These are phyloP conservation scores for Chaetomiaceae sp. DNA, from an alignment of 2,329 filamentous ascomycete genomes.

Conservation along the genomic window DNA sequence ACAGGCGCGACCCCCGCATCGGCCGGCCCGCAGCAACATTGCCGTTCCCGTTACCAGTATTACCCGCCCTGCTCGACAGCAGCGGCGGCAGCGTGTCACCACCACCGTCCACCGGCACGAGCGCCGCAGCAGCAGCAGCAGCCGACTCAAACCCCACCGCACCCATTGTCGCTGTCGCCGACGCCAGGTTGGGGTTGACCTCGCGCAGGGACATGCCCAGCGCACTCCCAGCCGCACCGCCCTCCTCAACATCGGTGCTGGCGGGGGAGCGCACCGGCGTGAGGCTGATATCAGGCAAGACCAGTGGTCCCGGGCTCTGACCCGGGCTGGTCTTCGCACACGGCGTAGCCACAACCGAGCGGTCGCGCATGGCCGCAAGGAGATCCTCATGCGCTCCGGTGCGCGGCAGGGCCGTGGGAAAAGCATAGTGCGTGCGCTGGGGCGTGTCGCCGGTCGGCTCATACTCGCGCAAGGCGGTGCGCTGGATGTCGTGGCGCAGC, in stretches of 20 bases:
- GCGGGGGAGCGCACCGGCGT: conserved; percentile 4
- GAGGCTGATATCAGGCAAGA: conserved; percentile 11
- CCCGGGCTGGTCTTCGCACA: too few species aligned
- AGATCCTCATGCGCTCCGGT: conserved; percentile 51
- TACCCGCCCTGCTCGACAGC: conserved; percentile 27
- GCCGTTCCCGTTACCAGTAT: conserved; percentile 9
- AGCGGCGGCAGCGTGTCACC: too few species aligned
- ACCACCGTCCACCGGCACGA: too few species aligned
- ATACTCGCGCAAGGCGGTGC: conserved; percentile 69
- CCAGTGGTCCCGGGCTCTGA: too few species aligned
- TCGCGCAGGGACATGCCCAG: conserved; percentile 46
- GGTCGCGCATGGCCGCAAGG: conserved; percentile 30
- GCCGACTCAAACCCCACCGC: conserved; percentile 38
- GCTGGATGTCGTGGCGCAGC: conserved; percentile 63
- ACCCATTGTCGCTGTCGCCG: too few species aligned
- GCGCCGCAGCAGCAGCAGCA: conserved; percentile 31
- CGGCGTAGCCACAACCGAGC: too few species aligned
- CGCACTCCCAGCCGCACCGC: too few species aligned
- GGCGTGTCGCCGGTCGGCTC: conserved; percentile 80
- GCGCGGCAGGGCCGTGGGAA: conserved; percentile 69
- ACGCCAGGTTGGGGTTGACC: conserved; percentile 45
- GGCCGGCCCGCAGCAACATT: conserved; percentile 37
- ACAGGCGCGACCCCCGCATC: conserved; percentile 28
- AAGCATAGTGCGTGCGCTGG: conserved; percentile 73
- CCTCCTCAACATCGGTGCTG: conserved; percentile 5